Conservation (phyloP, 192 early-diverging fungal species). For the Obelidium mucronatum region DNA sequence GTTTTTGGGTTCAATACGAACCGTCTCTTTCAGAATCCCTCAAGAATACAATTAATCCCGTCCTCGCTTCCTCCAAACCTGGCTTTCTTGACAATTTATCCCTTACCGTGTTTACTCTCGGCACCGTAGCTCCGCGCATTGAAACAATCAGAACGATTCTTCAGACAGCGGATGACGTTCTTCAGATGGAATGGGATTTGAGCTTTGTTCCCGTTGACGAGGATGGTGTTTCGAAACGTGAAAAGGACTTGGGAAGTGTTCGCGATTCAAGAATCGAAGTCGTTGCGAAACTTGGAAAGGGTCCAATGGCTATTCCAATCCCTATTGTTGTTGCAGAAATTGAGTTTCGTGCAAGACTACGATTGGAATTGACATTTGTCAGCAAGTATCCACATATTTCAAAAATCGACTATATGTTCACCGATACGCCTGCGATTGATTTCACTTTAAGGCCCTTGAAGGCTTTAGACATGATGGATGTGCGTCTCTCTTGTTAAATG, state of each 20-base stretch:
- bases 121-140: slow-evolving; percentile 54
- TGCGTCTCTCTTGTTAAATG: too few relatives aligned
- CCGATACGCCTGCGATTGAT: slow-evolving; percentile 84
- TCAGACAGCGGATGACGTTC: slow-evolving; percentile 45
- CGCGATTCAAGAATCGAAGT: slow-evolving; percentile 88
- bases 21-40: slow-evolving; percentile 80
- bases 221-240: slow-evolving; percentile 48
- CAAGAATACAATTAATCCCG: slow-evolving; percentile 73
- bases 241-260: slow-evolving; percentile 50
- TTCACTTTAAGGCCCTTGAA: slow-evolving; percentile 88
- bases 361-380: slow-evolving; percentile 85
- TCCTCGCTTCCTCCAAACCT: slow-evolving; percentile 76
- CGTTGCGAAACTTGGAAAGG: slow-evolving; percentile 67
- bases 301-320: slow-evolving; percentile 47
- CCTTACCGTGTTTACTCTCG: slow-evolving; percentile 56
- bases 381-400: slow-evolving; percentile 87
- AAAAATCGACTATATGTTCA: slow-evolving; percentile 82
- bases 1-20: slow-evolving; percentile 93
- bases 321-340: slow-evolving; percentile 37
- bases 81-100: slow-evolving; percentile 69
- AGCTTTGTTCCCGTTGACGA: slow-evolving; percentile 86
- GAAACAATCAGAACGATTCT: slow-evolving; percentile 51
- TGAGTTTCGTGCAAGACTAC: slow-evolving; percentile 50
- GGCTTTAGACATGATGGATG: slow-evolving; percentile 79
- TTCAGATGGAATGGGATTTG: slow-evolving; percentile 91